Evolutionary conservation across 1,284 basidiomycete genomes (phyloP), one percentile per base, ranked within the genome.

Genomic region (Laetiporus sulphureus): DNA sequence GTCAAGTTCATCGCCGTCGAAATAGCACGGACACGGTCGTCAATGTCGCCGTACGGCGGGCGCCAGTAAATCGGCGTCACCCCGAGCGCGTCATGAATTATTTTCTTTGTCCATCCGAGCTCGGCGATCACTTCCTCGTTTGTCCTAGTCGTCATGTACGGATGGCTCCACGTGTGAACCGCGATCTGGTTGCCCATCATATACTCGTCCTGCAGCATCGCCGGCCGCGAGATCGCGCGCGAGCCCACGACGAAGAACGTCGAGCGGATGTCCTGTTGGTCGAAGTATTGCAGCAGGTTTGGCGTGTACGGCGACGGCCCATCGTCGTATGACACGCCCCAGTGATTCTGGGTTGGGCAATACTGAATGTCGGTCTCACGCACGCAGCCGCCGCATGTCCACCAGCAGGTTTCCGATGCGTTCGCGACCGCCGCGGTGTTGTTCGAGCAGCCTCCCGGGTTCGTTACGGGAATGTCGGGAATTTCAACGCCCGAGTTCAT

Each of bases 241-340:
- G 88, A 91, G 37, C 90, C 90, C 43, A 93, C 86, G 45, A 83
- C 75, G 63, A 92, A 94, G 71, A 93, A 91, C 3, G 91, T 93
- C 2, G 89, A 77, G 57, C 81, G 84, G 57, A 94, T 67, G 46
- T 83, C 67, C 47, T 76, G 58, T 45, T 77, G 61, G 48, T 82
- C 73, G 38, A 94, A 70, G 60, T 81, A 89, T 42, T 72, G 52
- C 36, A 91, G 68, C 16, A 90, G 71, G 40, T 77, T 68, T n/a
- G 88, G 77, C 1, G 91, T 92, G 67, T 90, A 86, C 33, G 73
- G 83, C 2, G 81, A 79, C 18, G 91, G 91, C 16, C 86, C 85
- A 56, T 88, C 84, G 52, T 86, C 83, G 58, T 83, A 85, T 16
- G 77, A 76, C 45, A 79, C 67, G 60, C 73, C 83, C 83, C 85